Evolutionary conservation across 345 rosid species (phyloP).

Genomic region (Rhizophora apiculata): DNA sequence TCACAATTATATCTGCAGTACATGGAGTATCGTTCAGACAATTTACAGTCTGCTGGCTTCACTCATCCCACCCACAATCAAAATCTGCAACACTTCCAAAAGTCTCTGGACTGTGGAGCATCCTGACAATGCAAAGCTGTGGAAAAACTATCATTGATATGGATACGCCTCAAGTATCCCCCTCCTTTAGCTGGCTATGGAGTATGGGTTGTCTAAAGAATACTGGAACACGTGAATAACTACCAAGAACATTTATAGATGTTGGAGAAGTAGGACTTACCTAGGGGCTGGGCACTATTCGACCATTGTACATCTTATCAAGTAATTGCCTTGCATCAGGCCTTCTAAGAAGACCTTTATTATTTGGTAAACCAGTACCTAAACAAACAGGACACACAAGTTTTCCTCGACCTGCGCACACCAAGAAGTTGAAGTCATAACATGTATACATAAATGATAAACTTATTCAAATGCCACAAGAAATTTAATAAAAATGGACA

Average conservation of each 20-base stretch:
- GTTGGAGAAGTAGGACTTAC: constrained; percentile 21
- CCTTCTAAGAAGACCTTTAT: constrained; percentile 89
- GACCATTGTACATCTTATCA: constrained; percentile 92
- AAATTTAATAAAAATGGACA: too few species aligned
- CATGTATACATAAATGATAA: background rate
- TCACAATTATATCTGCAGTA: background rate
- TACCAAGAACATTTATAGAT: background rate
- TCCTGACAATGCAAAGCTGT: too few species aligned
- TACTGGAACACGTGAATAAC: background rate
- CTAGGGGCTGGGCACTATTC: constrained; percentile 69
- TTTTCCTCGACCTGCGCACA: constrained; percentile 76
- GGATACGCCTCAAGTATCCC: too few species aligned
- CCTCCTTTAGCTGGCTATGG: background rate
- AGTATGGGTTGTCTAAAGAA: background rate
- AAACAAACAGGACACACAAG: constrained; percentile 91
- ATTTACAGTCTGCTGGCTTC: background rate
- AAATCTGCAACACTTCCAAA: background rate
- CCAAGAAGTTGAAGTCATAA: constrained; percentile 7
- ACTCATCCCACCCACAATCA: constrained; percentile 4
- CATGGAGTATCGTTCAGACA: background rate
- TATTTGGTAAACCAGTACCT: constrained; percentile 90
- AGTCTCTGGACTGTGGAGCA: too few species aligned
- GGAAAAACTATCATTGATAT: too few species aligned
- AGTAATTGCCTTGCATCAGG: constrained; percentile 80
- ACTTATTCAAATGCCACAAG: too few species aligned